Percentiles rank a stretch among this genome's conserved stretches.
phyloP scores from a whole-genome alignment of 2,329 filamentous ascomycete genomes.

The Phialemoniopsis sp. region DNA sequence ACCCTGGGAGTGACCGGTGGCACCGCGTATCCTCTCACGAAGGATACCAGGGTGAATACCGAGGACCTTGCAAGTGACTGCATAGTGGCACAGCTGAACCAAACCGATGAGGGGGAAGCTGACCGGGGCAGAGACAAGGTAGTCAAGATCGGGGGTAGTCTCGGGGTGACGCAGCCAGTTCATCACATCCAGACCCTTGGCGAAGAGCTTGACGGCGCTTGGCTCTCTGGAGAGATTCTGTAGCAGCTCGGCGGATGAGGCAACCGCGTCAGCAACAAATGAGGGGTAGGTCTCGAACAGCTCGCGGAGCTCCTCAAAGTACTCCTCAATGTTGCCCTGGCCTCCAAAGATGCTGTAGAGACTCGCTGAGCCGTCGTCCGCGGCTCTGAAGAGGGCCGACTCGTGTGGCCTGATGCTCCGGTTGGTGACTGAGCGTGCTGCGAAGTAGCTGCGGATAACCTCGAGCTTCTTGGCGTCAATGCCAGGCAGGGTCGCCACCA shows the following conservation, averaged over 20 bases:
- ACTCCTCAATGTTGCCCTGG: constrained; percentile 98
- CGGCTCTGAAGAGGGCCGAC: constrained; percentile 86
- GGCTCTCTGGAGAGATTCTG: constrained; percentile 79
- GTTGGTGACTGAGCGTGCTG: constrained; percentile 77
- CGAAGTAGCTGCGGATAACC: constrained; percentile 88
- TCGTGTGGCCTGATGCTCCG: constrained; percentile 88
- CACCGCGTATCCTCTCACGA: constrained; percentile 77
- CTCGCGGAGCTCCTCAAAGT: constrained; percentile 94
- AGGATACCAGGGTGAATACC: constrained; percentile 87
- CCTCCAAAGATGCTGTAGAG: constrained; percentile 95
- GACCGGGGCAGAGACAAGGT: constrained; percentile 89
- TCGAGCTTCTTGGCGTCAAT: constrained; percentile 90
- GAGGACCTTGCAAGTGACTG: constrained; percentile 87
- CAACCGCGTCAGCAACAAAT: constrained; percentile 83
- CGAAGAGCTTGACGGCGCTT: constrained; percentile 88
- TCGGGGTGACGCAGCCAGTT: constrained; percentile 88
- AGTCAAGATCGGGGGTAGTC: constrained; percentile 87
- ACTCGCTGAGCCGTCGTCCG: constrained; percentile 75
- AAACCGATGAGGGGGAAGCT: constrained; percentile 95
- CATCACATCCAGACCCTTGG: constrained; percentile 94
- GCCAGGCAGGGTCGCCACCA: constrained; percentile 80
- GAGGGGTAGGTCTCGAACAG: constrained; percentile 87
- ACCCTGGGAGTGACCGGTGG: constrained; percentile 95
- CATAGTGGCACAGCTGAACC: constrained; percentile 93
- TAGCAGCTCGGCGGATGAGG: constrained; percentile 78